These are phyloP conservation scores for Cavenderia fasciculata DNA, from an alignment of 78 protist genomes.

Conservation along the genomic window DNA sequence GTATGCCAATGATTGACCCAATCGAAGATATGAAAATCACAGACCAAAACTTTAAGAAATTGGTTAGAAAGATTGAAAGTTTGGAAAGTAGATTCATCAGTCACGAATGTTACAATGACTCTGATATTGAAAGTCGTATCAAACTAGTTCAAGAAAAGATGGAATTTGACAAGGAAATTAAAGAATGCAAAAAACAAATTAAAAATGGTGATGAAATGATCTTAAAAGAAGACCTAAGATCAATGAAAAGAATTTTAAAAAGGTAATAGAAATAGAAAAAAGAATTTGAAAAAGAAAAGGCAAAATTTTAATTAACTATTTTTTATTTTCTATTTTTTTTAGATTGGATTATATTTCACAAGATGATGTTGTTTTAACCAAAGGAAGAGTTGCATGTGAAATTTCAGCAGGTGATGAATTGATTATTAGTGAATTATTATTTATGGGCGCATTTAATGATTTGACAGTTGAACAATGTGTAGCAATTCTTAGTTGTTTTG, in stretches of 20 bases:
- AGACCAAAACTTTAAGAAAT: conserved; percentile 17
- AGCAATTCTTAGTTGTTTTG: conserved; percentile 90
- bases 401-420: conserved; percentile 96
- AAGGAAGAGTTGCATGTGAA: conserved; percentile 97
- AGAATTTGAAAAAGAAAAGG: too few species aligned
- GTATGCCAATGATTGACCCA: conserved; percentile 93
- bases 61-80: conserved; percentile 64
- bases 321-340: too few species aligned
- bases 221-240: conserved; percentile 85
- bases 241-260: conserved; percentile 91
- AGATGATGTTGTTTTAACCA: conserved; percentile 88
- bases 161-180: conserved; percentile 64
- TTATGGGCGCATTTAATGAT: conserved; percentile 93
- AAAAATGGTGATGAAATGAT: conserved; percentile 60
- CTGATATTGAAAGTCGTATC: conserved; percentile 27
- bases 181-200: conserved; percentile 23
- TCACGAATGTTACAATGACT: conserved; percentile 15
- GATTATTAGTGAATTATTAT: conserved; percentile 93
- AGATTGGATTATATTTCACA: conserved; percentile 87
- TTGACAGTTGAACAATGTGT: conserved; percentile 79
- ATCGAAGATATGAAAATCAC: conserved; percentile 93
- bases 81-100: conserved; percentile 54
- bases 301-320: too few species aligned
- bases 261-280: too few species aligned
- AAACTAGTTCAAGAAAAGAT: conserved; percentile 8